A percentile compares a stretch with the other conserved stretches of the same genome.
Conservation (phyloP, 2,329 filamentous ascomycete genomes). For the Aspergillus eucalypticola region DNA sequence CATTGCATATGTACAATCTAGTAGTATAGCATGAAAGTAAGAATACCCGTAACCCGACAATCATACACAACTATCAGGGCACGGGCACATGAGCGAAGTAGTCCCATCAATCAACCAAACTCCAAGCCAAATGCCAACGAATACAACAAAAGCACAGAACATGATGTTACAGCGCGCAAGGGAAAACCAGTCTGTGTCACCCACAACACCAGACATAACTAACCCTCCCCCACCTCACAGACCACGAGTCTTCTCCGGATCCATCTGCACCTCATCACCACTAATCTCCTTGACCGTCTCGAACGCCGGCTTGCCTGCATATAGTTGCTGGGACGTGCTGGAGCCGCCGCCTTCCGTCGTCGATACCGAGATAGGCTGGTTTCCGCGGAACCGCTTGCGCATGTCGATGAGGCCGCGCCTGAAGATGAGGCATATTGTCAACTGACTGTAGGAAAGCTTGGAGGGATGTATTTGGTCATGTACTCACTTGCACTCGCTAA, state of each 20-base stretch:
- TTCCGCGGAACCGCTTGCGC: slow-evolving; percentile 96
- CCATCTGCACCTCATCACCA: slow-evolving; percentile 62
- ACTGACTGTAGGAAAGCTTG: too few relatives aligned
- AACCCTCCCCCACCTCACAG: slow-evolving; percentile 30
- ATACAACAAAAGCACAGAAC: neutral
- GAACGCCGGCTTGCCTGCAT: slow-evolving; percentile 74
- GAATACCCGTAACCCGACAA: neutral
- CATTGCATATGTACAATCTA: slow-evolving; percentile 4
- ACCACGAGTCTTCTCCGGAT: slow-evolving; percentile 51
- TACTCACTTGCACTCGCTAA: slow-evolving; percentile 82
- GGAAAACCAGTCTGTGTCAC: neutral
- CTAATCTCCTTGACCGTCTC: slow-evolving; percentile 65
- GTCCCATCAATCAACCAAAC: slow-evolving; percentile 1
- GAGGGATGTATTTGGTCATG: neutral
- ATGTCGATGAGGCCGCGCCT: slow-evolving; percentile 91
- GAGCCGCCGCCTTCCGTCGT: slow-evolving; percentile 58
- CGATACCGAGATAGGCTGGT: slow-evolving; percentile 75
- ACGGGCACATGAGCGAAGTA: neutral
- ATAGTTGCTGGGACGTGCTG: slow-evolving; percentile 65
- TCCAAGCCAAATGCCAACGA: slow-evolving; percentile 4
- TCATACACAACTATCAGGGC: neutral
- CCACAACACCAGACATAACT: neutral
- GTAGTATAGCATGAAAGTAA: neutral
- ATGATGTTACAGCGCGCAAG: neutral
- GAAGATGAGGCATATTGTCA: neutral